Base-by-base conservation (phyloP, 306 rosid genomes). In the Cicer cuneatum region DNA sequence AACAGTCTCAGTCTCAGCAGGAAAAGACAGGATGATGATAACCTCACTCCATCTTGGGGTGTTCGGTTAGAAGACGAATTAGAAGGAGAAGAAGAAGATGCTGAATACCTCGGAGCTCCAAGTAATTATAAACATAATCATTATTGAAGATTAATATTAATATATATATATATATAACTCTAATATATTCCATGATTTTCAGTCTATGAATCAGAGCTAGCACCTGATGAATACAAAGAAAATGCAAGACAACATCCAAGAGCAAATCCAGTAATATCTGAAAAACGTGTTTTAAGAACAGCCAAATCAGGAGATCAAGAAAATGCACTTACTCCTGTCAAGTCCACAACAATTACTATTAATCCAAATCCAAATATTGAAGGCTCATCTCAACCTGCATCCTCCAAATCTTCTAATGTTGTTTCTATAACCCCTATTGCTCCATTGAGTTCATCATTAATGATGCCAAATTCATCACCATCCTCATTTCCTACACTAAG, bases 91-190 rank as follows among this genome's bases (percentile, higher is more conserved):
- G 71, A 18, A 19, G 82, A 85, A 35, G 96, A 87, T 54, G 83
- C 93, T 18, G 98, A 94, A 69, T 88, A 88, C 82, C 90, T 89
- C 9, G 98, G 96, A 81, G 96, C 98, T 51, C 97, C 98, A 58
- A 94, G 97, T 91, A 91, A 85, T n/a, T n/a, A n/a, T 69, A 49
- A 39, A 29, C 10, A 59, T 9, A 29, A 37, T 38, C 29, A 33
- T 6, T 33, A 29, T 24, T 24, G 4, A 29, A n/a, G n/a, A n/a
- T n/a, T n/a, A n/a, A n/a, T n/a, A n/a, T n/a, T n/a, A n/a, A n/a
- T n/a, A n/a, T n/a, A n/a, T n/a, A n/a, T n/a, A n/a, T n/a, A n/a
- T 39, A 33, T 66, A 10, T 10, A 19, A 5, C 49, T 7, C 35
- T 7, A 7, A 56, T 24, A 56, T 24, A 57, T 57, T 57, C 40